A percentile compares a stretch with the other conserved stretches of the same genome.
phyloP scores from a whole-genome alignment of 352 stramenopile species.

The Thalassiosira sp. region DNA sequence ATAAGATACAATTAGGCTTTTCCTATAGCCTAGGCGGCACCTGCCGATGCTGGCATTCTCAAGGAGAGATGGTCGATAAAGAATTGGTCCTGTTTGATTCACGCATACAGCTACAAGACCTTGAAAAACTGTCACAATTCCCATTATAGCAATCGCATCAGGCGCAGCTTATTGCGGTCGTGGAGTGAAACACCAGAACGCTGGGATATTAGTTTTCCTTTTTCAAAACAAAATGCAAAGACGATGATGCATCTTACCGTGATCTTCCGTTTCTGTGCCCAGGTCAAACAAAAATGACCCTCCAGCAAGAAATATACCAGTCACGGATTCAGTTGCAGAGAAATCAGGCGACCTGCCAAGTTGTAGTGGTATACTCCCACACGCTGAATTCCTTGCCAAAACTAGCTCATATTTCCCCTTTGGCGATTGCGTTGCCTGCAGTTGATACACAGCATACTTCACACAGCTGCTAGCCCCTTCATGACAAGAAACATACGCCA shows the following conservation, averaged over 20 bases:
- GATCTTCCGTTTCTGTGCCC: conserved; percentile 1
- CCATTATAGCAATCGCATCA: conserved; percentile 30
- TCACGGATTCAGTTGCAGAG: conserved; percentile 24
- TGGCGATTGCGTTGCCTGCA: conserved; percentile 23
- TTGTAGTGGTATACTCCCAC: conserved; percentile 31
- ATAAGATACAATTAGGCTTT: conserved; percentile 39
- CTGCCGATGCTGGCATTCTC: neutral
- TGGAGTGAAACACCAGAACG: neutral
- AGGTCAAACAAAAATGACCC: conserved; percentile 48
- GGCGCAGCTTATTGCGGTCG: conserved; percentile 3
- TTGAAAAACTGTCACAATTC: conserved; percentile 45
- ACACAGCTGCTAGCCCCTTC: conserved; percentile 12
- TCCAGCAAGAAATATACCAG: conserved; percentile 50
- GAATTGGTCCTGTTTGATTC: conserved; percentile 19
- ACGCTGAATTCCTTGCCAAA: conserved; percentile 18
- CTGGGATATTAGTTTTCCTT: neutral
- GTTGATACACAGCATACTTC: conserved; percentile 48
- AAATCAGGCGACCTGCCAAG: conserved; percentile 8
- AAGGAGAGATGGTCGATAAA: conserved; percentile 26
- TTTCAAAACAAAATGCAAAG: neutral
- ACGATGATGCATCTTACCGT: conserved; percentile 15
- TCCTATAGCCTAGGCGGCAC: neutral
- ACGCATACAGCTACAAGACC: conserved; percentile 34
- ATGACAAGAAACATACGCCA: conserved; percentile 22
- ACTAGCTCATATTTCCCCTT: conserved; percentile 23